Evolutionary conservation across 2,329 filamentous ascomycete species (phyloP).

Genomic region (Trichophyton equinum): DNA sequence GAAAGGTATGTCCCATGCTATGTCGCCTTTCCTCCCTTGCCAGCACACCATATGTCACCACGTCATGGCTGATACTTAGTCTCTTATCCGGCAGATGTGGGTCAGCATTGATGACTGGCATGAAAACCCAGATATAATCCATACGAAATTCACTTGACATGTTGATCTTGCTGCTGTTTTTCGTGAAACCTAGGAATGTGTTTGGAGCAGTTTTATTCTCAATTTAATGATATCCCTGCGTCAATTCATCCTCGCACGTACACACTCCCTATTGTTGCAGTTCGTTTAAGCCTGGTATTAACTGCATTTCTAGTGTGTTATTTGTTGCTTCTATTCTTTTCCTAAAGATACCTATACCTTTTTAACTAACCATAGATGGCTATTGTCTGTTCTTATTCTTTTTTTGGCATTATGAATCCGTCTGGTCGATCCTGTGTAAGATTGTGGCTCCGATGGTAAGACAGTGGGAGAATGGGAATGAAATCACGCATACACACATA

Average conservation of each 20-base stretch:
- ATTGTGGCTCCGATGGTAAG: background rate
- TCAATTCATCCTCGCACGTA: background rate
- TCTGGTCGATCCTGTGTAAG: background rate
- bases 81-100: constrained; percentile 64
- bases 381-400: background rate
- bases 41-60: background rate
- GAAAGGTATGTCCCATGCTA: constrained; percentile 56
- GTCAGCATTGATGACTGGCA: constrained; percentile 99
- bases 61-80: constrained; percentile 4
- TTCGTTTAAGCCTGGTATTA: background rate
- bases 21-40: background rate
- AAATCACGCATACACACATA: constrained; percentile 2
- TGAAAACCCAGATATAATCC: constrained; percentile 97
- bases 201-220: constrained; percentile 4
- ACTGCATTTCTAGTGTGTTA: background rate
- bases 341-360: background rate
- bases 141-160: constrained; percentile 80
- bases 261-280: background rate
- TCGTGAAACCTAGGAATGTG: background rate
- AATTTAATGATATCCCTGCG: constrained; percentile 3
- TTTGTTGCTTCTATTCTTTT: background rate
- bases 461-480: background rate
- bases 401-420: background rate
- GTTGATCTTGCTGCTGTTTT: background rate
- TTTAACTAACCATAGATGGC: constrained; percentile 1